Percentiles rank a stretch among this genome's conserved stretches.
phyloP scores from a whole-genome alignment of 331 rosid species.

The Quercus tomentella region DNA sequence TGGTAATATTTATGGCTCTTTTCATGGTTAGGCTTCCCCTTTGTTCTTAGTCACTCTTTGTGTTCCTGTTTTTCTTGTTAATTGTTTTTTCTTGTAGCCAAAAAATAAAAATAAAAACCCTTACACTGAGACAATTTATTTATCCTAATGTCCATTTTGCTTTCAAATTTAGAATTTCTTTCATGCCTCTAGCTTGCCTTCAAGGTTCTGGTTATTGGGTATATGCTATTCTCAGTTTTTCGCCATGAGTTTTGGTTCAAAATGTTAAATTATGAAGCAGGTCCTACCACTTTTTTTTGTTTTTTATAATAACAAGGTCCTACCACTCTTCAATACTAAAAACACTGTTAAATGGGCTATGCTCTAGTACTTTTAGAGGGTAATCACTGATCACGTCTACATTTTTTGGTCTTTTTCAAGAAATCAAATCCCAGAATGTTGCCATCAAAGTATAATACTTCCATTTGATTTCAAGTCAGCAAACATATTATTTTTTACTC shows the following conservation, averaged over 20 bases:
- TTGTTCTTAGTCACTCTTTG: no score
- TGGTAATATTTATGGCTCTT: no score
- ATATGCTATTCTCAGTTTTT: conserved; percentile 31
- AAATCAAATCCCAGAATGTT: not conserved
- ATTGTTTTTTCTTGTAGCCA: not conserved
- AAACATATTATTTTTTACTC: not conserved
- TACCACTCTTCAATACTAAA: not conserved
- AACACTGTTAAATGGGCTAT: not conserved
- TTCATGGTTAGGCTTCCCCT: no score
- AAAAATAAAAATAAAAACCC: not conserved
- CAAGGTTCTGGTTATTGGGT: not conserved
- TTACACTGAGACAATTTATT: not conserved
- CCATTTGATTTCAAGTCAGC: not conserved
- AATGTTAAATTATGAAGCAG: not conserved
- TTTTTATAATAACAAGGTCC: no score
- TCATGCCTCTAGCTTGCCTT: not conserved
- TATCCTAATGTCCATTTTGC: not conserved
- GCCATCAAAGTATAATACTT: not conserved
- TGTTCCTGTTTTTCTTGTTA: no score
- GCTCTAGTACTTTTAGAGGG: not conserved
- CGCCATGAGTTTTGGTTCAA: not conserved
- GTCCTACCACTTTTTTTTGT: no score
- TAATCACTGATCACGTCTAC: not conserved
- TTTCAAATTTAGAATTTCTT: not conserved
- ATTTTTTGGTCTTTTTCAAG: not conserved